Evolutionary conservation across 805 yeast species (phyloP).

Genomic region (Yarrowia osloensis): DNA sequence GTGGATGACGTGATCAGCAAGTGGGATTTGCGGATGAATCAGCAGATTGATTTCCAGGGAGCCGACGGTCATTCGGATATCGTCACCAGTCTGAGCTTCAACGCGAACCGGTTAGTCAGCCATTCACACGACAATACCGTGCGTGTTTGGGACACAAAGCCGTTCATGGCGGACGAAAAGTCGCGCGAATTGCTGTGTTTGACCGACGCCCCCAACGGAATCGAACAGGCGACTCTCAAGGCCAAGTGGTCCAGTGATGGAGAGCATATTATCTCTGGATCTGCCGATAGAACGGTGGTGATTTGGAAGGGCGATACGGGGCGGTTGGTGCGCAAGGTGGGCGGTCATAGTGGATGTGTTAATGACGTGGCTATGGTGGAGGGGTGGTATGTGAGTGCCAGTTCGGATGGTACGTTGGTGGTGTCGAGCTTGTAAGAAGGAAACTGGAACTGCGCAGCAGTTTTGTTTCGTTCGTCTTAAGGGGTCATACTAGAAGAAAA

Average conservation of each 20-base stretch:
- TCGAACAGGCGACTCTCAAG: constrained; percentile 55
- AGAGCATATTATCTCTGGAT: constrained; percentile 55
- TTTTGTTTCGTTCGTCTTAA: too few relatives aligned
- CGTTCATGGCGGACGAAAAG: constrained; percentile 45
- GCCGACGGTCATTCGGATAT: constrained; percentile 50
- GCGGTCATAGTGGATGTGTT: constrained; percentile 65
- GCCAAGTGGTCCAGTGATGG: constrained; percentile 49
- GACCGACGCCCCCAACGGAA: constrained; percentile 57
- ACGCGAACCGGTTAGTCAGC: constrained; percentile 52
- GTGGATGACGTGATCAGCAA: constrained; percentile 65
- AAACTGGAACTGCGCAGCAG: too few relatives aligned
- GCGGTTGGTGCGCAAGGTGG: constrained; percentile 50
- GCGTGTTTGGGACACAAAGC: constrained; percentile 57
- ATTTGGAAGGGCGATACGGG: constrained; percentile 62
- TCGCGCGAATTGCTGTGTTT: constrained; percentile 45
- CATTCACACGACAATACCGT: constrained; percentile 60
- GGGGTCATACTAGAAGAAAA: too few relatives aligned
- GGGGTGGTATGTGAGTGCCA: constrained; percentile 50
- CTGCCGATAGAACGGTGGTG: constrained; percentile 59
- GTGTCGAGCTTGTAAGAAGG: constrained; percentile 38
- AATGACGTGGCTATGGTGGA: constrained; percentile 55
- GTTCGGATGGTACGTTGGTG: constrained; percentile 59
- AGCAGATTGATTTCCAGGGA: constrained; percentile 45
- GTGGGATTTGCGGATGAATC: constrained; percentile 56
- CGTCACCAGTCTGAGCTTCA: constrained; percentile 57